Evolutionary conservation across 2,329 filamentous ascomycete genomes (phyloP).

Genomic region (Bisporella sp.): DNA sequence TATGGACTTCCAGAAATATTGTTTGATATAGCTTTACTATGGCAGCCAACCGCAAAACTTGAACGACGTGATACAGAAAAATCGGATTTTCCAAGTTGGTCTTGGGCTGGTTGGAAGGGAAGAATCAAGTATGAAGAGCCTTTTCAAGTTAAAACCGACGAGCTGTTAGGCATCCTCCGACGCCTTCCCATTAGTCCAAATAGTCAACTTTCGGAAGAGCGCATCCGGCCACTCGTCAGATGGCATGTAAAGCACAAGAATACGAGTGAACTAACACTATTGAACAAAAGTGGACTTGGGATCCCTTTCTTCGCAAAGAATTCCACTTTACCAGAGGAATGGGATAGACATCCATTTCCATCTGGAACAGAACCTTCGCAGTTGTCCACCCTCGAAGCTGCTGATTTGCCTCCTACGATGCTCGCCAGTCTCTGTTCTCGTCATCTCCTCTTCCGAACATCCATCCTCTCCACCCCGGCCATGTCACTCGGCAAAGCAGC

Average conservation of each 20-base stretch:
- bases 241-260: neutral
- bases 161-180: neutral
- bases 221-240: neutral
- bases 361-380: neutral
- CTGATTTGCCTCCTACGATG: neutral
- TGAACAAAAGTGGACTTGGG: neutral
- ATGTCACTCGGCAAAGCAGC: neutral
- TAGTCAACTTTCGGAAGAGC: neutral
- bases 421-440: neutral
- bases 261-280: neutral
- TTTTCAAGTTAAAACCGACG: neutral
- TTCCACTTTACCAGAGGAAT: neutral
- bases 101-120: slow-evolving; percentile 29
- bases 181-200: neutral
- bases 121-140: neutral
- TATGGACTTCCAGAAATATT: slow-evolving; percentile 27
- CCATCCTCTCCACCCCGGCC: neutral
- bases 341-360: neutral
- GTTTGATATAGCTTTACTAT: slow-evolving; percentile 30
- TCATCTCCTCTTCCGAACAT: neutral
- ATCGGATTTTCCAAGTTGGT: slow-evolving; percentile 29
- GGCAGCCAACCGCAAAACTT: slow-evolving; percentile 16
- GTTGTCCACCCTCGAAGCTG: neutral
- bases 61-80: neutral
- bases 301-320: neutral